Percentiles rank a stretch among this genome's conserved stretches.
These are phyloP conservation scores for Raffaelea deltoideospora DNA, from an alignment of 2,329 filamentous ascomycete genomes.

Conservation along the genomic window DNA sequence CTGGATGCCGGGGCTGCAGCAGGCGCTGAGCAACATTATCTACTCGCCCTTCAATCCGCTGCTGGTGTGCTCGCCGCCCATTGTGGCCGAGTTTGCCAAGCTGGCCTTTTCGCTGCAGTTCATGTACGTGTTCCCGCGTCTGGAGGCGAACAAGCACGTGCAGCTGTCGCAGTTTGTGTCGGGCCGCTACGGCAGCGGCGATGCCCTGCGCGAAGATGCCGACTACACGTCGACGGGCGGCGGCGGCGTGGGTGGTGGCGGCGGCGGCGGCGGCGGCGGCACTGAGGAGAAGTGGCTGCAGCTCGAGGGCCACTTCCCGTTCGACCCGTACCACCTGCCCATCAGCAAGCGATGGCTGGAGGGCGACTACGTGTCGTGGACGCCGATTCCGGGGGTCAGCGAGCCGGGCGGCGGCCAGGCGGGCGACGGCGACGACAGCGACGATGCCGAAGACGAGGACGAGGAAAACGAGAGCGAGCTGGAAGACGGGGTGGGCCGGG, in stretches of 20 bases:
- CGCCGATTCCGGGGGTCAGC: constrained; percentile 54
- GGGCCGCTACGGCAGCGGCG: constrained; percentile 37
- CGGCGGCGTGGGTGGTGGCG: too few species aligned
- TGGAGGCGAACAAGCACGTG: constrained; percentile 86
- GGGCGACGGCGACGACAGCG: constrained; percentile 34
- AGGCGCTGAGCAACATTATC: constrained; percentile 61
- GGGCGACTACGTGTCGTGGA: constrained; percentile 70
- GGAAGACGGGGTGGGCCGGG: neutral
- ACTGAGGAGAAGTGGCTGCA: constrained; percentile 72
- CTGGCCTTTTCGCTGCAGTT: constrained; percentile 75
- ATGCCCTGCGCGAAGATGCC: constrained; percentile 32
- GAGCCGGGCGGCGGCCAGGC: constrained; percentile 40
- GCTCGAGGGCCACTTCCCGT: constrained; percentile 90
- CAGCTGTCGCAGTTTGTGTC: constrained; percentile 57
- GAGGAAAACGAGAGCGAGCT: constrained; percentile 18
- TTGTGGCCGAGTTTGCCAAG: constrained; percentile 83
- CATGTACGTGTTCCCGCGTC: constrained; percentile 73
- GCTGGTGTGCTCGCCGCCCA: constrained; percentile 81
- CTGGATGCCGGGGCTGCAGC: constrained; percentile 63
- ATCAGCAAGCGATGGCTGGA: constrained; percentile 79
- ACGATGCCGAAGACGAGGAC: constrained; percentile 26
- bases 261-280: too few species aligned
- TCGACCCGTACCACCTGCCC: constrained; percentile 88
- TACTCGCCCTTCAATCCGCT: constrained; percentile 85
- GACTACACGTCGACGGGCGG: constrained; percentile 33